A percentile compares a stretch with the other conserved stretches of the same genome.
Evolutionary conservation across 176 grass and related monocot species (phyloP).

Genomic region (Sorghum bicolor): DNA sequence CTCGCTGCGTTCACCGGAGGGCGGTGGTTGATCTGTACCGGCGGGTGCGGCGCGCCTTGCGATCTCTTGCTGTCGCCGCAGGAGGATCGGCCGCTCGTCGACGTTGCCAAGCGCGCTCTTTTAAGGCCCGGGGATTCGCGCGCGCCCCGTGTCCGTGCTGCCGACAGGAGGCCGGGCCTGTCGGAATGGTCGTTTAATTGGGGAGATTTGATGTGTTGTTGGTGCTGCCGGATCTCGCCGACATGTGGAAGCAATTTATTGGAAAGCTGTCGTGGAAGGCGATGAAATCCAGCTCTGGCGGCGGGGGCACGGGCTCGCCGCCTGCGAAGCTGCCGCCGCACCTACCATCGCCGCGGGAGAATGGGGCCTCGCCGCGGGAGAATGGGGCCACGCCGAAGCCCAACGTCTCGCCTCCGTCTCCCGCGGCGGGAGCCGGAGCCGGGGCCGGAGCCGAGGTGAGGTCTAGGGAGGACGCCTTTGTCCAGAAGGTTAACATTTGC

Average conservation of each 20-base stretch:
- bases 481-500: constrained; percentile 85
- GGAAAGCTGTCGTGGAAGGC: constrained; percentile 83
- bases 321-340: constrained; percentile 26
- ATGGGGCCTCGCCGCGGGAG: constrained; percentile 12
- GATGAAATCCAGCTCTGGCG: constrained; percentile 47
- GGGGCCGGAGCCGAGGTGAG: constrained; percentile 29
- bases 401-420: constrained; percentile 12
- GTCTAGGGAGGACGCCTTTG: constrained; percentile 67
- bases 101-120: constrained; percentile 17
- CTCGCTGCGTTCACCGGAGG: neutral
- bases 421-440: constrained; percentile 8
- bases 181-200: constrained; percentile 33
- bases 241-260: constrained; percentile 96
- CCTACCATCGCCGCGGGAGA: neutral
- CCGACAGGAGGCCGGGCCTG: neutral
- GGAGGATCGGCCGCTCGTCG: constrained; percentile 21
- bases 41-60: neutral
- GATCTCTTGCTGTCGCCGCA: neutral
- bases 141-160: neutral
- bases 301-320: constrained; percentile 33
- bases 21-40: neutral
- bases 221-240: constrained; percentile 40
- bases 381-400: constrained; percentile 38
- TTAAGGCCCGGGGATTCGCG: constrained; percentile 15
- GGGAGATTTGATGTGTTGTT: constrained; percentile 34